Conservation (phyloP, 1,139 yeast species). For the Protomyces pachydermus region DNA sequence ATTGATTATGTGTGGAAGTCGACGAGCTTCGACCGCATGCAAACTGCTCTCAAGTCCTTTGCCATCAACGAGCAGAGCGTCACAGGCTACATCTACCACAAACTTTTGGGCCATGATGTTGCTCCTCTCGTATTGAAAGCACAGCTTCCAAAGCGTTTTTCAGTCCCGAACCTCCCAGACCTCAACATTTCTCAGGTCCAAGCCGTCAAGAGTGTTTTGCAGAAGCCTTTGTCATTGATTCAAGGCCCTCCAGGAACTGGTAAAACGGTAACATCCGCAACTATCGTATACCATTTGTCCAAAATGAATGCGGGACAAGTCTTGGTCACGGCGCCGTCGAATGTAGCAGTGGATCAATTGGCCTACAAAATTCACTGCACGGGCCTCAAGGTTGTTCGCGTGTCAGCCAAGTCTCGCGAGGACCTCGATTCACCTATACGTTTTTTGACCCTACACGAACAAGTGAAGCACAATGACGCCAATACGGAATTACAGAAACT, state of each 20-base stretch:
- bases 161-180: constrained; percentile 63
- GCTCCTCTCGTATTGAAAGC: constrained; percentile 58
- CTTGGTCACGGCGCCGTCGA: constrained; percentile 91
- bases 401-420: constrained; percentile 73
- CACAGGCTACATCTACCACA: constrained; percentile 72
- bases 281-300: constrained; percentile 72
- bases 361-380: constrained; percentile 62
- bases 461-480: constrained; percentile 46
- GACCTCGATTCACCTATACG: constrained; percentile 64
- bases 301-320: constrained; percentile 56
- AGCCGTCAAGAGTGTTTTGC: constrained; percentile 69
- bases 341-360: constrained; percentile 90
- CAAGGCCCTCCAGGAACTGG: constrained; percentile 99
- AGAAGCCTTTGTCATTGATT: constrained; percentile 72
- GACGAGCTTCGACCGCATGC: constrained; percentile 78
- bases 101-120: constrained; percentile 76
- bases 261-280: constrained; percentile 89
- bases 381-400: constrained; percentile 70
- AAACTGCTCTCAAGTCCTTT: constrained; percentile 63
- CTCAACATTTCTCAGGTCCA: constrained; percentile 72
- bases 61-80: constrained; percentile 70
- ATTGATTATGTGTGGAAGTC: constrained; percentile 92
- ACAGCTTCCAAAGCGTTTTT: constrained; percentile 55
- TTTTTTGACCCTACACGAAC: constrained; percentile 51
- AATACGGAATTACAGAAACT: constrained; percentile 57